Base-by-base conservation (phyloP, 1,139 yeast genomes). In the Scheffersomyces insectosa region DNA sequence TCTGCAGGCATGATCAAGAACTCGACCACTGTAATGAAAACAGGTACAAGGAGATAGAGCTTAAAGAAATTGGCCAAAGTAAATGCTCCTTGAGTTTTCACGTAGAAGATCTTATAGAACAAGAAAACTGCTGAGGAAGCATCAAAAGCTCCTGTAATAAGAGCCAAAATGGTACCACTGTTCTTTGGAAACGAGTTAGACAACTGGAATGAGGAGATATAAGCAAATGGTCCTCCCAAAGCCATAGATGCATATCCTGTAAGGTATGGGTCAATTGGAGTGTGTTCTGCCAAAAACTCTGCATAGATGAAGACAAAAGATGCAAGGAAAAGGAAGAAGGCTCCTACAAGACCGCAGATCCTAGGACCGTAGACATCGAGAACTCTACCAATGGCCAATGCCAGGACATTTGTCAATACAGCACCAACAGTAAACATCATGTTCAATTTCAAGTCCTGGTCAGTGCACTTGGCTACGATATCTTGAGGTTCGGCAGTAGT, bases 381-480 rank as follows among this genome's bases (percentile, higher is more conserved):
- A 8, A 69, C 57, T 38, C 67, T 55, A 2, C 79, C 79, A 44
- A 73, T 72, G 10, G 60, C 52, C 40, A 73, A 62, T 1, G 78
- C 77, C 10, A 75, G 63, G 23, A 70, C 72, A 51, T 73, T 73
- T 40, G 79, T 73, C 28, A 72, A 52, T 42, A 68, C 72, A 10
- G 78, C 79, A 12, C 66, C 79, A 7, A 71, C 68, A 0, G 78
- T 72, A 54, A 73, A 73, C 66, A 73, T 70, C 68, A 71, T 61
- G 54, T 73, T 73, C 50, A 73, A 63, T 49, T 67, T 70, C 55
- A 73, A 63, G 50, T 73, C 79, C 51, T 73, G 79, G 9, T 55
- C 60, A 10, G 70, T 62, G 51, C 79, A 73, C 47, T 62, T 63
- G 36, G 74, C 65, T 13, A 31, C 34, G 20, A 31, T 20, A 14